phyloP scores from a whole-genome alignment of 345 rosid species.

The Euclidium syriacum region DNA sequence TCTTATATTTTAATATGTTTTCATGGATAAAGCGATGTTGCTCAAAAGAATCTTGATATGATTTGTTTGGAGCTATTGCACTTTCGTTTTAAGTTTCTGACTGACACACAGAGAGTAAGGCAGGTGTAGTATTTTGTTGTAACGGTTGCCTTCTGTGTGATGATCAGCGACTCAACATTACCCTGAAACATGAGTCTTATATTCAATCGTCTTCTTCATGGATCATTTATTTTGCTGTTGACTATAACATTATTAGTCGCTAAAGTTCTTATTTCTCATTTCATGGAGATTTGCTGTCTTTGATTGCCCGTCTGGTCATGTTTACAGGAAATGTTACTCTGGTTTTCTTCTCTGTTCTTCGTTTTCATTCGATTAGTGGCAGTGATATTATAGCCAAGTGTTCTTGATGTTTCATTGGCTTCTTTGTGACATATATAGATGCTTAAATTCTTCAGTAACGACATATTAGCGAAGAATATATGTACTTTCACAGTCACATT shows the following conservation, averaged over 20 bases:
- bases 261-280: neutral
- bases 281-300: neutral
- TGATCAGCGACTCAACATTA: slow-evolving; percentile 5
- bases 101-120: neutral
- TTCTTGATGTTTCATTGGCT: no score
- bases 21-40: neutral
- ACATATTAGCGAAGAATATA: no score
- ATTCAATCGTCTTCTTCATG: neutral
- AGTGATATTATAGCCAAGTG: no score
- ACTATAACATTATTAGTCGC: neutral
- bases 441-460: no score
- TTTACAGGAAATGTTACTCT: neutral
- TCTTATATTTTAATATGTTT: neutral
- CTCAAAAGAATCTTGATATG: slow-evolving; percentile 4
- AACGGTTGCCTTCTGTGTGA: slow-evolving; percentile 20
- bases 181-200: slow-evolving; percentile 10
- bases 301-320: neutral
- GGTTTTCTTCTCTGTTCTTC: slow-evolving; percentile 18
- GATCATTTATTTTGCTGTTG: neutral
- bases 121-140: slow-evolving; percentile 11
- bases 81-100: slow-evolving; percentile 15
- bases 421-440: no score
- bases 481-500: no score
- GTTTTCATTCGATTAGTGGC: no score
- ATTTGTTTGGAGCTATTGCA: slow-evolving; percentile 9